phyloP scores from a whole-genome alignment of 805 yeast genomes.

The Clavispora phyllophila region DNA sequence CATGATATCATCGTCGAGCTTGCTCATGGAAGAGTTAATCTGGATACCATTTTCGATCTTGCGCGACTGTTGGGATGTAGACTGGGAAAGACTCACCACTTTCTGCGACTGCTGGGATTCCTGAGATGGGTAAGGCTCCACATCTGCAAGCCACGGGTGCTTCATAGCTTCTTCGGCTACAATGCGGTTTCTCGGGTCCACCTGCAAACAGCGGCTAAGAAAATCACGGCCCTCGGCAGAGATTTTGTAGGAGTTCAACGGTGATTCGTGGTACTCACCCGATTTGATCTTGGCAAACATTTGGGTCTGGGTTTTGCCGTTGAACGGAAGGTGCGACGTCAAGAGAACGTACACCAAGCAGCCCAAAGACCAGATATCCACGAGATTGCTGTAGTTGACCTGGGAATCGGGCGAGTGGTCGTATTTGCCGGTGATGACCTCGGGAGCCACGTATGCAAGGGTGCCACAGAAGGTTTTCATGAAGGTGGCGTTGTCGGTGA shows the following conservation, averaged over 20 bases:
- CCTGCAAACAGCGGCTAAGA: conserved; percentile 63
- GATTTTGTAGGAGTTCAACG: conserved; percentile 60
- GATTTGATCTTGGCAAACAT: conserved; percentile 67
- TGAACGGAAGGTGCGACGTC: conserved; percentile 92
- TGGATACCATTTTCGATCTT: conserved; percentile 37
- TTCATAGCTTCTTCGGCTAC: conserved; percentile 71
- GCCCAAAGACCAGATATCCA: conserved; percentile 98
- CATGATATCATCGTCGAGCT: conserved; percentile 41
- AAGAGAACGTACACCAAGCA: conserved; percentile 87
- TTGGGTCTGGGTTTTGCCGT: conserved; percentile 86
- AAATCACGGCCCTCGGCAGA: conserved; percentile 71
- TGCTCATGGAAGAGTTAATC: conserved; percentile 31
- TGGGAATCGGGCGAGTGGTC: conserved; percentile 31
- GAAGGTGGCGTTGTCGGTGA: conserved; percentile 74
- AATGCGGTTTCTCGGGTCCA: conserved; percentile 67
- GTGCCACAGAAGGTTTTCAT: conserved; percentile 98
- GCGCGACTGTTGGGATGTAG: conserved; percentile 60
- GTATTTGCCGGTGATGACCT: conserved; percentile 60
- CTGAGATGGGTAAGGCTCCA: conserved; percentile 18
- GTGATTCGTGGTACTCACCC: conserved; percentile 78
- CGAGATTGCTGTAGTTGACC: conserved; percentile 68
- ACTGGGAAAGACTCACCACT: conserved; percentile 61
- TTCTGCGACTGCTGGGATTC: conserved; percentile 22
- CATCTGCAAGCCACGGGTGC: conserved; percentile 73
- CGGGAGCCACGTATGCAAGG: conserved; percentile 95